phyloP scores from a whole-genome alignment of 2,329 filamentous ascomycete species.

The Neonectria faginata region DNA sequence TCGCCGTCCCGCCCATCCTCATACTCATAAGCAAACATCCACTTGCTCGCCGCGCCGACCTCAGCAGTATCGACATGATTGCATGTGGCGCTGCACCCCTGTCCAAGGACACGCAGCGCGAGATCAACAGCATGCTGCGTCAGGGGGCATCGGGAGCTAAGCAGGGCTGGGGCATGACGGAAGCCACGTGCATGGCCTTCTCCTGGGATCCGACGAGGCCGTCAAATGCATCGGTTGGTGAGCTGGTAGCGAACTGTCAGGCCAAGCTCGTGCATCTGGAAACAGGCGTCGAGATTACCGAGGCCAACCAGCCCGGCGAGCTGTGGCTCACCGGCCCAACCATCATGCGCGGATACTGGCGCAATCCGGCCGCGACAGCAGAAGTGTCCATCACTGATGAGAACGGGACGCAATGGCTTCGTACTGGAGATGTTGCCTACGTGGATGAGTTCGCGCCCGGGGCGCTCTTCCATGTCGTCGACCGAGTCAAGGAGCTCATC shows the following conservation, averaged over 20 bases:
- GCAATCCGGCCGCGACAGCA: conserved; percentile 73
- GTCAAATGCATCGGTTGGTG: conserved; percentile 43
- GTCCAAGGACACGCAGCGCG: conserved; percentile 59
- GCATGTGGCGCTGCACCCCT: conserved; percentile 78
- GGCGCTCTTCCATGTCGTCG: conserved; percentile 73
- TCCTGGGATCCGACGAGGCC: conserved; percentile 73
- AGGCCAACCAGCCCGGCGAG: conserved; percentile 70
- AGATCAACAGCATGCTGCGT: conserved; percentile 63
- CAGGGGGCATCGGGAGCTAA: conserved; percentile 51
- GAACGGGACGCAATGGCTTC: conserved; percentile 72
- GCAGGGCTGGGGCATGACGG: conserved; percentile 92
- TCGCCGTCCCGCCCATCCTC: conserved; percentile 80
- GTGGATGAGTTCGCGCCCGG: conserved; percentile 68
- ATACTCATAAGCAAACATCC: conserved; percentile 80
- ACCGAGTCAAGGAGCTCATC: conserved; percentile 76
- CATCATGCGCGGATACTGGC: conserved; percentile 83
- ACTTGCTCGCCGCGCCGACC: conserved; percentile 71
- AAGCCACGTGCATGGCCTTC: conserved; percentile 78
- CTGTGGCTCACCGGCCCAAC: conserved; percentile 79
- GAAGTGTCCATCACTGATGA: conserved; percentile 63
- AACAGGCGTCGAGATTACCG: conserved; percentile 63
- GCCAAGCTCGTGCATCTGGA: conserved; percentile 73
- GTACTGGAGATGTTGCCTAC: conserved; percentile 80
- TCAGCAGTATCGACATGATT: conserved; percentile 72
- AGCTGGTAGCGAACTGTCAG: conserved; percentile 57